Conservation (phyloP, 257 asterid genomes). For the Jasminum sambac region DNA sequence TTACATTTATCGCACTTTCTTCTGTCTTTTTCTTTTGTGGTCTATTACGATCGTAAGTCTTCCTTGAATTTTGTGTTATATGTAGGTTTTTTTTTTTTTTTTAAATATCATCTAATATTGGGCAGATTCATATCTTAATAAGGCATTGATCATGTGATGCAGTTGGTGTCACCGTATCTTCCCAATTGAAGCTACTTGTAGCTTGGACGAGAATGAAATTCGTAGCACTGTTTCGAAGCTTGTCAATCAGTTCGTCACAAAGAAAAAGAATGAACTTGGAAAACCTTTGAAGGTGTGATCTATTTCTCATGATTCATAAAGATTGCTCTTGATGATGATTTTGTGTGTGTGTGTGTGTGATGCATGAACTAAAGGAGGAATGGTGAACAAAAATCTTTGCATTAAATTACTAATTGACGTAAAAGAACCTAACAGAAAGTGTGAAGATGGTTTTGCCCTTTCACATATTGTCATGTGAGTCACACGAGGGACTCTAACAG, state of each 20-base stretch:
- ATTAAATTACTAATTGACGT: background rate
- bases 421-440: no score
- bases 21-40: background rate
- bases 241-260: constrained; percentile 34
- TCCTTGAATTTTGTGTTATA: background rate
- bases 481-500: no score
- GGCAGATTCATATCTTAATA: background rate
- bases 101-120: no score
- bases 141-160: constrained; percentile 20
- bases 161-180: constrained; percentile 58
- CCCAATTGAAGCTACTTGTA: constrained; percentile 52
- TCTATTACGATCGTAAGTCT: background rate
- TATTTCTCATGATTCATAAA: background rate
- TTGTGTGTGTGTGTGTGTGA: background rate
- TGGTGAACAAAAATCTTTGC: background rate
- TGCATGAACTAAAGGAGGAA: background rate
- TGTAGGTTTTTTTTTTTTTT: no score
- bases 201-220: constrained; percentile 40
- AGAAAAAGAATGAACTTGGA: constrained; percentile 25
- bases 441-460: no score
- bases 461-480: no score
- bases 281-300: constrained; percentile 40
- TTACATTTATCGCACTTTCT: background rate
- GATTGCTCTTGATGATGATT: background rate
- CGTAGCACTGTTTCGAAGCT: constrained; percentile 34